Percentiles rank a stretch among this genome's conserved stretches.
phyloP scores from a whole-genome alignment of 495 filamentous ascomycete species.

The Penicillium dipodomyicola region DNA sequence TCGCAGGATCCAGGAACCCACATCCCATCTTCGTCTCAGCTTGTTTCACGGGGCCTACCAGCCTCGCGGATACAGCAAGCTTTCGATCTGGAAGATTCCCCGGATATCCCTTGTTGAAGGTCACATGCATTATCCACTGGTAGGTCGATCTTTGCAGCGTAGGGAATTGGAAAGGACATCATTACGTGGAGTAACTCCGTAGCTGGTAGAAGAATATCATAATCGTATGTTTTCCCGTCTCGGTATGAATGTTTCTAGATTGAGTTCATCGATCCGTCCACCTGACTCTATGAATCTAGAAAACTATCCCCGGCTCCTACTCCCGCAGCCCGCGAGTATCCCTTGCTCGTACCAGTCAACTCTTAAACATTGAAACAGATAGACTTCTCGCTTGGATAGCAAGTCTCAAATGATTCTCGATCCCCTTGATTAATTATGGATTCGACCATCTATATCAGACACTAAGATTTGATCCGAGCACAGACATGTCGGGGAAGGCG shows the following conservation, averaged over 20 bases:
- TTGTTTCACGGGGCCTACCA: slow-evolving; percentile 1
- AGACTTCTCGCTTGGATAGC: neutral
- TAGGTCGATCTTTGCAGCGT: slow-evolving; percentile 4
- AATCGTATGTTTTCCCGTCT: neutral
- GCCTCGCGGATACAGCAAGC: slow-evolving; percentile 8
- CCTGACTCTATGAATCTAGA: slow-evolving; percentile 23
- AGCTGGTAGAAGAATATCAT: neutral
- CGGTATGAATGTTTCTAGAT: slow-evolving; percentile 17
- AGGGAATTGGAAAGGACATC: neutral
- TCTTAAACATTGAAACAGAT: neutral
- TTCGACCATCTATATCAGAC: slow-evolving; percentile 3
- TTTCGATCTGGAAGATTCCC: slow-evolving; percentile 12
- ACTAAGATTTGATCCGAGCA: slow-evolving; percentile 9
- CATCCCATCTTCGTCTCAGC: slow-evolving; percentile 16
- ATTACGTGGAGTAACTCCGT: neutral
- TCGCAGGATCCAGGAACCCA: slow-evolving; percentile 16
- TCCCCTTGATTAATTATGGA: slow-evolving; percentile 6
- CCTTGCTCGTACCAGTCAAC: slow-evolving; percentile 25
- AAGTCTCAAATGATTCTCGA: neutral
- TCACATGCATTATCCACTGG: slow-evolving; percentile 13
- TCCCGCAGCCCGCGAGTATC: slow-evolving; percentile 21
- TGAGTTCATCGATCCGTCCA: slow-evolving; percentile 21
- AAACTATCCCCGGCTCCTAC: slow-evolving; percentile 22
- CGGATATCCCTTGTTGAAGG: slow-evolving; percentile 13
- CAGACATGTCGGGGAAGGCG: slow-evolving; percentile 17